Evolutionary conservation across 345 rosid species (phyloP).

Genomic region (Adansonia digitata): DNA sequence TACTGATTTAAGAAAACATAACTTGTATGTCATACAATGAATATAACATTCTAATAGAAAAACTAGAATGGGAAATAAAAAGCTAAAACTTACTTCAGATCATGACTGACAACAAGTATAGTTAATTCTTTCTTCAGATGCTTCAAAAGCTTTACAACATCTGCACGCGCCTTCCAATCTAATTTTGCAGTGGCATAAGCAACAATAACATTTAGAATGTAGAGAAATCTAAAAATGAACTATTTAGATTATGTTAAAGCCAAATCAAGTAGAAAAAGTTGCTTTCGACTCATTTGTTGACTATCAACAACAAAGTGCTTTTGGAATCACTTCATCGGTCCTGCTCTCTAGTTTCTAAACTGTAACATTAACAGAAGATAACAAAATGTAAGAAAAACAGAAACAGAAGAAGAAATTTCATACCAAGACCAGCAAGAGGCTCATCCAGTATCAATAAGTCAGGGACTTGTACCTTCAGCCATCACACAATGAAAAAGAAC

Average conservation of each 20-base stretch:
- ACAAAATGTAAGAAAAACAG: conserved; percentile 11
- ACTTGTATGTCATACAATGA: not conserved
- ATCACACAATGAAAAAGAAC: not conserved
- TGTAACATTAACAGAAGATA: not conserved
- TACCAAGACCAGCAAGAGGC: conserved; percentile 98
- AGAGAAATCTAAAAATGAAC: not conserved
- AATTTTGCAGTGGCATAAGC: conserved; percentile 14
- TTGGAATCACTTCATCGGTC: not conserved
- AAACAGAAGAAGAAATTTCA: conserved; percentile 20
- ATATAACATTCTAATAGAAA: not conserved
- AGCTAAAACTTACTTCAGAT: conserved; percentile 59
- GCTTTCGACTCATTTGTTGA: not conserved
- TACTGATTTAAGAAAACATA: not conserved
- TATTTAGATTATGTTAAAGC: not conserved
- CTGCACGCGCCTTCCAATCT: conserved; percentile 97
- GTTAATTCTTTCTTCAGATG: conserved; percentile 80
- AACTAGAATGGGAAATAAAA: conserved; percentile 12
- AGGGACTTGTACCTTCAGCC: conserved; percentile 66
- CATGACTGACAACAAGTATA: conserved; percentile 87
- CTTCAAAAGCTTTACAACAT: conserved; percentile 81
- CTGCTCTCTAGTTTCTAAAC: conserved; percentile 2
- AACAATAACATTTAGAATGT: not conserved
- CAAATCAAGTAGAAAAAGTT: not conserved
- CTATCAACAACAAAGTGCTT: not conserved
- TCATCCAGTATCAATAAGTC: conserved; percentile 83